A percentile compares a stretch with the other conserved stretches of the same genome.
Conservation (phyloP, 2,329 filamentous ascomycete genomes). For the Microdochium bolleyi region DNA sequence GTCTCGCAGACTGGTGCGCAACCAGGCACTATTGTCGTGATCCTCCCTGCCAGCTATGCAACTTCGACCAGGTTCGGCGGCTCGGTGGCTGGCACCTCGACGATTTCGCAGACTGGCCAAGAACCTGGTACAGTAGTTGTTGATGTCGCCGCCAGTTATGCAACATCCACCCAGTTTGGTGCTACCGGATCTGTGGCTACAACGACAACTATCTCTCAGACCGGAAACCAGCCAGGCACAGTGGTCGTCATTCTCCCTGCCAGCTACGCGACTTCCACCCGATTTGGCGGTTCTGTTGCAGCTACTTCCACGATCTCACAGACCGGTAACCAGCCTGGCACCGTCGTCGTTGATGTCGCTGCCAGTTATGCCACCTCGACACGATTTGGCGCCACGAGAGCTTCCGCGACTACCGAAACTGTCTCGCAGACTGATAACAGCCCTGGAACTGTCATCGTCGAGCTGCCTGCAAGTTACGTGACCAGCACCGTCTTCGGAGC, state of each 20-base stretch:
- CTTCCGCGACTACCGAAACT: not conserved
- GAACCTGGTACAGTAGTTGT: not conserved
- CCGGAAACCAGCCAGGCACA: not conserved
- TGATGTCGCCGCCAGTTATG: not conserved
- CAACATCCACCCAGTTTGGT: not conserved
- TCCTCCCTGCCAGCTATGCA: not conserved
- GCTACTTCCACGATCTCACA: not conserved
- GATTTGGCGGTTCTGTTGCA: not conserved
- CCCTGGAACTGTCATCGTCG: not conserved
- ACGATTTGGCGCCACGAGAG: not conserved
- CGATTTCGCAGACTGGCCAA: not conserved
- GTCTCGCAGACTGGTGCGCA: not conserved
- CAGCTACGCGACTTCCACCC: not conserved
- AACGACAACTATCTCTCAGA: not conserved
- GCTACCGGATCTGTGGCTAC: not conserved
- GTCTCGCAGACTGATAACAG: not conserved
- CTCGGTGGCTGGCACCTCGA: not conserved
- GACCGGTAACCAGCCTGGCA: not conserved
- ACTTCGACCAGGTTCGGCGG: not conserved
- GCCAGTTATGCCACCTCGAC: not conserved
- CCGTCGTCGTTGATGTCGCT: not conserved
- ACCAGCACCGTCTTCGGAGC: not conserved
- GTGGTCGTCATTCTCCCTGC: not conserved
- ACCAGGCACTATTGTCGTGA: not conserved
- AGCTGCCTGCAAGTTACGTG: not conserved